A percentile compares a stretch with the other conserved stretches of the same genome.
Evolutionary conservation across 129 eudicot species (phyloP).

Genomic region (Escallonia rubra): DNA sequence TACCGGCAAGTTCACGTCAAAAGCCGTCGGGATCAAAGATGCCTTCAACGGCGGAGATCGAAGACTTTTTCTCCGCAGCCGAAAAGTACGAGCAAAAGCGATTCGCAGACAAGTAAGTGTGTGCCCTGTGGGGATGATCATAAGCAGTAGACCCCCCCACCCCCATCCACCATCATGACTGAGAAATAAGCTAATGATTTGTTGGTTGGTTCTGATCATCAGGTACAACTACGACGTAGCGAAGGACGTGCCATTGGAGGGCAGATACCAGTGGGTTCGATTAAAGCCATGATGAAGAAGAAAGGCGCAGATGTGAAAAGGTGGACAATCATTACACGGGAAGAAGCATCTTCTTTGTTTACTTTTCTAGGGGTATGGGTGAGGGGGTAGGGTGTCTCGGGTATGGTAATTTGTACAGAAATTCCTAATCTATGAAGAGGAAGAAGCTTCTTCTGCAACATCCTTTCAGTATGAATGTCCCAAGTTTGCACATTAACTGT

Average conservation of each 20-base stretch:
- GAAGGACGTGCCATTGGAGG: slow-evolving; percentile 73
- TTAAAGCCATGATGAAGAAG: slow-evolving; percentile 40
- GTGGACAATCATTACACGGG: background rate
- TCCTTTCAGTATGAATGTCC: slow-evolving; percentile 21
- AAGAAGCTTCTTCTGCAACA: slow-evolving; percentile 50
- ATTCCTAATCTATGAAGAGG: slow-evolving; percentile 40
- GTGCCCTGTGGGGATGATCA: background rate
- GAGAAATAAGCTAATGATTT: slow-evolving; percentile 12
- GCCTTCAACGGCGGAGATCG: slow-evolving; percentile 59
- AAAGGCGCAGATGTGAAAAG: slow-evolving; percentile 1
- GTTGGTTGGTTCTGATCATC: slow-evolving; percentile 13
- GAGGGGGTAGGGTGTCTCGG: background rate
- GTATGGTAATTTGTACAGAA: slow-evolving; percentile 34
- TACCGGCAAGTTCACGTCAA: slow-evolving; percentile 13
- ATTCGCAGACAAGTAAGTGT: slow-evolving; percentile 63
- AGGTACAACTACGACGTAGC: slow-evolving; percentile 76
- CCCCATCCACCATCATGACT: background rate
- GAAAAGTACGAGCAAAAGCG: slow-evolving; percentile 61
- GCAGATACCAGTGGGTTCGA: slow-evolving; percentile 77
- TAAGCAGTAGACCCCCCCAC: background rate
- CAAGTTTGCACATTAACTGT: slow-evolving; percentile 12
- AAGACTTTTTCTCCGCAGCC: slow-evolving; percentile 59
- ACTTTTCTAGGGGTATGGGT: too few relatives aligned
- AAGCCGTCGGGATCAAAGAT: slow-evolving; percentile 13
- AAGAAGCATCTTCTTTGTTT: background rate